Evolutionary conservation across 2,329 filamentous ascomycete genomes (phyloP).

Genomic region (Aspergillus aculeatus): DNA sequence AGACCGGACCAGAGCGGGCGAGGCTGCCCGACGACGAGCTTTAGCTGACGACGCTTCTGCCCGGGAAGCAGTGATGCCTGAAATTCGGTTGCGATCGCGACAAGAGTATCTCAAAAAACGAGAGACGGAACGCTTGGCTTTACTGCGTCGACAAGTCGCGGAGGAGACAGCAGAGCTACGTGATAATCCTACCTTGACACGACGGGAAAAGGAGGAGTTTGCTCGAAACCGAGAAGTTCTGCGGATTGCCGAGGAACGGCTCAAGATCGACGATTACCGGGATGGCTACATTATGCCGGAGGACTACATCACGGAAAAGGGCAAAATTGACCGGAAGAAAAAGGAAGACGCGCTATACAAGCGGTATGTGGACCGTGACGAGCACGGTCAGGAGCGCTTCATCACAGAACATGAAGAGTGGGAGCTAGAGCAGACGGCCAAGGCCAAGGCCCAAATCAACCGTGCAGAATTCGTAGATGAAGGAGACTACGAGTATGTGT

Average conservation of each 20-base stretch:
- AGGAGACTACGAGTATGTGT: constrained; percentile 85
- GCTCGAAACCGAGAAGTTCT: constrained; percentile 81
- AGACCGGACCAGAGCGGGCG: constrained; percentile 58
- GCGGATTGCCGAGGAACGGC: constrained; percentile 76
- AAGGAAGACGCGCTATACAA: constrained; percentile 90
- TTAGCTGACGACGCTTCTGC: constrained; percentile 67
- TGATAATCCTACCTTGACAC: constrained; percentile 71
- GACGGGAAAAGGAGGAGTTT: constrained; percentile 82
- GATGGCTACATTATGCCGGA: constrained; percentile 93
- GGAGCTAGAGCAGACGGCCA: constrained; percentile 85
- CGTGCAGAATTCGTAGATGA: constrained; percentile 72
- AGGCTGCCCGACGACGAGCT: constrained; percentile 60
- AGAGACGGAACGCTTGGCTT: constrained; percentile 76
- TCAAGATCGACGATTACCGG: constrained; percentile 84
- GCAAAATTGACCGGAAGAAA: constrained; percentile 79
- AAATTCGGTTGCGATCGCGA: constrained; percentile 77
- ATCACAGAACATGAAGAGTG: constrained; percentile 94
- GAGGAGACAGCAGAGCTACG: constrained; percentile 82
- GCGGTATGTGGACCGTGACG: constrained; percentile 82
- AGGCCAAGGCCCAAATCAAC: constrained; percentile 82
- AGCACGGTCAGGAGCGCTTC: constrained; percentile 82
- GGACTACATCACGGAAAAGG: constrained; percentile 91
- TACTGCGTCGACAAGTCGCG: constrained; percentile 85
- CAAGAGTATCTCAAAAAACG: constrained; percentile 94
- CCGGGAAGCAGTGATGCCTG: constrained; percentile 70